Percentiles rank a stretch among this genome's conserved stretches.
Evolutionary conservation across 495 filamentous ascomycete species (phyloP).

Genomic region (Aspergillus sparsus): DNA sequence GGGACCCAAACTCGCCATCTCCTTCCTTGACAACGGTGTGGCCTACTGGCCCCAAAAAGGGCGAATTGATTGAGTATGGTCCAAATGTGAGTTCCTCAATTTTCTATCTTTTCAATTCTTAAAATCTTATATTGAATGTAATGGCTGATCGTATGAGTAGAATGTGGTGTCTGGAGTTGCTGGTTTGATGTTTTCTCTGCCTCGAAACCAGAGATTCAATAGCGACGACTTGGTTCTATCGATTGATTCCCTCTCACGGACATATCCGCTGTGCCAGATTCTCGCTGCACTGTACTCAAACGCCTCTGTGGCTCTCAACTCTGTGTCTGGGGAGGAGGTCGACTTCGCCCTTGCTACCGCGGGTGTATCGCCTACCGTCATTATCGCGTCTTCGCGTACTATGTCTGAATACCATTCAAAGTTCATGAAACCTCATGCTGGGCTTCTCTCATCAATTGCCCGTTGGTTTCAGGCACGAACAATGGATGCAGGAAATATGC

Average conservation of each 20-base stretch:
- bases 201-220: slow-evolving; percentile 68
- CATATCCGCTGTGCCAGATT: slow-evolving; percentile 77
- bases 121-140: not conserved
- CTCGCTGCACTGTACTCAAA: slow-evolving; percentile 82
- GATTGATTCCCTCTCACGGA: slow-evolving; percentile 75
- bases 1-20: slow-evolving; percentile 50
- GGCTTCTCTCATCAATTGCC: slow-evolving; percentile 55
- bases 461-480: slow-evolving; percentile 70
- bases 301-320: slow-evolving; percentile 84
- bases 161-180: slow-evolving; percentile 81
- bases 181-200: slow-evolving; percentile 73
- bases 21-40: slow-evolving; percentile 61
- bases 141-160: slow-evolving; percentile 30
- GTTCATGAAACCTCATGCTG: slow-evolving; percentile 50
- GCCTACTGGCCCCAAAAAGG: slow-evolving; percentile 52
- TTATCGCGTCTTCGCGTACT: slow-evolving; percentile 76
- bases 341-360: slow-evolving; percentile 72
- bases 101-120: not conserved
- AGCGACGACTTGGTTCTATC: slow-evolving; percentile 84
- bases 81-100: slow-evolving; percentile 50
- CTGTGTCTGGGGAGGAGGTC: slow-evolving; percentile 69
- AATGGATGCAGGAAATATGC: slow-evolving; percentile 69
- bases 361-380: slow-evolving; percentile 75
- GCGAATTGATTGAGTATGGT: slow-evolving; percentile 75
- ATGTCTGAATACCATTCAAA: slow-evolving; percentile 65